Evolutionary conservation across 176 grass and related monocot genomes (phyloP).

Genomic region (barley (Hordeum vulgare)): DNA sequence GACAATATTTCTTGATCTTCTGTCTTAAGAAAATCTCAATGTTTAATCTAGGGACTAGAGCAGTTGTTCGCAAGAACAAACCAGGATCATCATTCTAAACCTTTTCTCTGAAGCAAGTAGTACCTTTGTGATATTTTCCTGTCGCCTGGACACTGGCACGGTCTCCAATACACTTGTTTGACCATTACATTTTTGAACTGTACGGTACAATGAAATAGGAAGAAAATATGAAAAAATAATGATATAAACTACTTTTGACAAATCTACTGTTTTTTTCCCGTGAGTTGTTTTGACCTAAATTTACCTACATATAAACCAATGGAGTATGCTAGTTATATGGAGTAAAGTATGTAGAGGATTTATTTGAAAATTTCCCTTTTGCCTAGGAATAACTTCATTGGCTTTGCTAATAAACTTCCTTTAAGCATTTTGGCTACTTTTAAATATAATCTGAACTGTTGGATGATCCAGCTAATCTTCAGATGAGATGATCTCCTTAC

Average conservation of each 20-base stretch:
- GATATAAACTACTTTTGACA: neutral
- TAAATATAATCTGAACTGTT: conserved; percentile 9
- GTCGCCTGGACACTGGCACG: neutral
- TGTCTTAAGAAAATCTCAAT: neutral
- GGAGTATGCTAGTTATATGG: neutral
- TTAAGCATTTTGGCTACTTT: neutral
- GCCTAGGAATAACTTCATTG: neutral
- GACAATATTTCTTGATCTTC: neutral
- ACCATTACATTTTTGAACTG: neutral
- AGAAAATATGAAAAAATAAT: neutral
- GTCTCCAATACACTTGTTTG: neutral
- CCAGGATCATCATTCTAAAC: neutral
- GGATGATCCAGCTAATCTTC: neutral
- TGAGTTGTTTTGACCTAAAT: neutral
- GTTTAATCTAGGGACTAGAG: neutral
- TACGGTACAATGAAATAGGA: neutral
- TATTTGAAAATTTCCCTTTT: neutral
- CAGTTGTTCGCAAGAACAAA: neutral
- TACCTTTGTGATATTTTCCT: neutral
- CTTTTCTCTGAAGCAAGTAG: neutral
- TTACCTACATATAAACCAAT: neutral
- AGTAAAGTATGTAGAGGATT: conserved; percentile 2
- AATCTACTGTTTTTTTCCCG: neutral
- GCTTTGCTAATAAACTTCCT: neutral
- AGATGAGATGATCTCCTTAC: conserved; percentile 5